phyloP scores from a whole-genome alignment of 805 yeast genomes.

The Lipomyces spencermartinsiae region DNA sequence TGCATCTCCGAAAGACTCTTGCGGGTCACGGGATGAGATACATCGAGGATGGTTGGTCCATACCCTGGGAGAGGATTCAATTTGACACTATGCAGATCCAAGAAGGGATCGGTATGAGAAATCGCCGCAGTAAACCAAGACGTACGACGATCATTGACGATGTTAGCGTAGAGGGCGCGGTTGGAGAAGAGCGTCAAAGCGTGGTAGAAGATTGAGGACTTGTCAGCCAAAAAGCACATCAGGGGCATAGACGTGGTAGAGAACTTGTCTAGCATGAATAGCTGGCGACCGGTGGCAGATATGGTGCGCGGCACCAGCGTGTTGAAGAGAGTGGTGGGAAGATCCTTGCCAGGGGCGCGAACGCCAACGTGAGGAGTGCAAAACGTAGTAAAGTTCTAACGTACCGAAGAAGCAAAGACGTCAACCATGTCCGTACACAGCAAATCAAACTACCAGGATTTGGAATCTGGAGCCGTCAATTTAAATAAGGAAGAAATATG shows the following conservation, averaged over 20 bases:
- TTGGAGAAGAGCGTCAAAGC: slow-evolving; percentile 61
- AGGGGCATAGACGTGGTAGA: slow-evolving; percentile 53
- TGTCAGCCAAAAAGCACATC: slow-evolving; percentile 68
- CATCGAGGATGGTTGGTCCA: slow-evolving; percentile 63
- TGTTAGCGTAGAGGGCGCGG: slow-evolving; percentile 71
- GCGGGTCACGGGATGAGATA: slow-evolving; percentile 51
- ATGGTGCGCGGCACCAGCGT: slow-evolving; percentile 65
- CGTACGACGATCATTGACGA: slow-evolving; percentile 79
- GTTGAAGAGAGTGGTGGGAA: slow-evolving; percentile 64
- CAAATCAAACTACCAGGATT: not conserved
- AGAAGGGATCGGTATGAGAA: slow-evolving; percentile 65
- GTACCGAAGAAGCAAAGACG: slow-evolving; percentile 1
- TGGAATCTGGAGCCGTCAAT: not conserved
- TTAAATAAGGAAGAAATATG: not conserved
- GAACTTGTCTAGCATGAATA: slow-evolving; percentile 63
- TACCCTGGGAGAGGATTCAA: slow-evolving; percentile 52
- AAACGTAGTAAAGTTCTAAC: slow-evolving; percentile 60
- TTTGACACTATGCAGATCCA: slow-evolving; percentile 43
- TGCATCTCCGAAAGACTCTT: not conserved
- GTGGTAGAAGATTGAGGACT: slow-evolving; percentile 62
- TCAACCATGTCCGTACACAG: slow-evolving; percentile 6
- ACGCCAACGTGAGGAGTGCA: slow-evolving; percentile 75
- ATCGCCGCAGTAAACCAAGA: slow-evolving; percentile 85
- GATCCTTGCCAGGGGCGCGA: slow-evolving; percentile 45
- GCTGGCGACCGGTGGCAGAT: slow-evolving; percentile 75